Conservation (phyloP, 371 early-diverging fungal genomes). For the Rhizopus sp. region DNA sequence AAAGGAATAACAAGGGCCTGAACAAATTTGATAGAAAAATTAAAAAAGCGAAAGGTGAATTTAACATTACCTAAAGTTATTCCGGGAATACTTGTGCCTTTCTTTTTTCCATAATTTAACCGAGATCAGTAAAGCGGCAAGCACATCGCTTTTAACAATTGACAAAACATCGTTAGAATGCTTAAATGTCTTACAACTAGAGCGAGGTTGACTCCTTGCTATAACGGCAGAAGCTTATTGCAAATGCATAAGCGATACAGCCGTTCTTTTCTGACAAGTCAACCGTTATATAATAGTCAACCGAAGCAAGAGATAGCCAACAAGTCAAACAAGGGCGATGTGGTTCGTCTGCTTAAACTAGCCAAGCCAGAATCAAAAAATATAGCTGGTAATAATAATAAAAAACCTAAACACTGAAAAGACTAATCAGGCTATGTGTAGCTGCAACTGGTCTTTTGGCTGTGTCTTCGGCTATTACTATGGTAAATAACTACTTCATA, state of each 20-base stretch:
- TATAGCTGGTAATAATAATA: slow-evolving; percentile 36
- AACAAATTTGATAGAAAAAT: too few species aligned
- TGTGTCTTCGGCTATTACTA: slow-evolving; percentile 75
- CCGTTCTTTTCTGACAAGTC: background rate
- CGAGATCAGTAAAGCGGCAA: too few species aligned
- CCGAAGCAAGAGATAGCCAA: background rate
- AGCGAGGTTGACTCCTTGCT: slow-evolving; percentile 1
- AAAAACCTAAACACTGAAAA: background rate
- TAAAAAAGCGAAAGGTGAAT: too few species aligned
- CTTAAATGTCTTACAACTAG: slow-evolving; percentile 1
- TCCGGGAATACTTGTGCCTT: too few species aligned
- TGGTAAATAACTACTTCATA: slow-evolving; percentile 40
- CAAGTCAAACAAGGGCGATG: slow-evolving; percentile 23
- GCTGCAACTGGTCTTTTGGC: slow-evolving; percentile 58
- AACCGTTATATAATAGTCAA: background rate
- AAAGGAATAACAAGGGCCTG: too few species aligned
- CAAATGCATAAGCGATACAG: background rate
- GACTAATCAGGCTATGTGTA: slow-evolving; percentile 2
- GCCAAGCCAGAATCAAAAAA: slow-evolving; percentile 50
- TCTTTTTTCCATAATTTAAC: too few species aligned
- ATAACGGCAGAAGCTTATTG: background rate
- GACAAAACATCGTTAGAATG: background rate
- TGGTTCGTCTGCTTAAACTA: slow-evolving; percentile 39
- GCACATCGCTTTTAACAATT: too few species aligned
- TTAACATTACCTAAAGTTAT: too few species aligned